Base-by-base conservation (phyloP, 2,329 filamentous ascomycete genomes). In the Lasiodiplodia sp. region DNA sequence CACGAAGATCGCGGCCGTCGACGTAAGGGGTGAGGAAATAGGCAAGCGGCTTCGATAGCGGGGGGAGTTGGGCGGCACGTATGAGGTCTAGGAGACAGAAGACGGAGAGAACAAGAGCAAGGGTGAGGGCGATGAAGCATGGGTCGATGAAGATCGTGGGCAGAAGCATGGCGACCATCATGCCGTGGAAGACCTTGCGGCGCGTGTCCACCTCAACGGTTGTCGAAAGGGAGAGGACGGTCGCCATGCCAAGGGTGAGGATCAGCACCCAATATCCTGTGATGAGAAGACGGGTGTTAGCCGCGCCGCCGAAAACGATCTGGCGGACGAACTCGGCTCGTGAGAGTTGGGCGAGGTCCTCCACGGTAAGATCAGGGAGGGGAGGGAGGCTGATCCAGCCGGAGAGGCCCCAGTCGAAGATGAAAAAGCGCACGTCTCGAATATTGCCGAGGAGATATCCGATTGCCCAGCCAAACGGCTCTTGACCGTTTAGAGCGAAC, bases 101-200 rank as follows among this genome's bases (percentile, higher is more conserved):
- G 65, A 96, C 85, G 4, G 92, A 90, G 44, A 99, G 86, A 31
- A 94, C 88, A 38, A 97, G 82, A 0, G 87, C 85, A n/a, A 98
- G 85, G 0, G 94, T 93, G 14, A 99, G 84, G 1, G 92, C 88
- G 62, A 90, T 90, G 79, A 93, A 98, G 51, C 90, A 86, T 0
- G 96, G 95, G 78, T 99, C 96, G 71, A 98, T 83, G 77, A 90
- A 97, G 2, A 91, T 92, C 1, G 92, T 89, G 0, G 96, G 94
- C 2, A 98, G 85, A 68, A 99, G 90, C 93, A 99, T 97, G 68
- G 90, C 89, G 8, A 98, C 95, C 92, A 98, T 98, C 87, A 95
- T 97, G 73, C 96, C 96, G 79, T 99, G 96, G 79, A 99, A 99
- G 28, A 98, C 92, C 80, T 99, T 99, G 63, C 96, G 90, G 62